phyloP scores from a whole-genome alignment of 768 basidiomycete species.

The Collybiopsis luxurians region DNA sequence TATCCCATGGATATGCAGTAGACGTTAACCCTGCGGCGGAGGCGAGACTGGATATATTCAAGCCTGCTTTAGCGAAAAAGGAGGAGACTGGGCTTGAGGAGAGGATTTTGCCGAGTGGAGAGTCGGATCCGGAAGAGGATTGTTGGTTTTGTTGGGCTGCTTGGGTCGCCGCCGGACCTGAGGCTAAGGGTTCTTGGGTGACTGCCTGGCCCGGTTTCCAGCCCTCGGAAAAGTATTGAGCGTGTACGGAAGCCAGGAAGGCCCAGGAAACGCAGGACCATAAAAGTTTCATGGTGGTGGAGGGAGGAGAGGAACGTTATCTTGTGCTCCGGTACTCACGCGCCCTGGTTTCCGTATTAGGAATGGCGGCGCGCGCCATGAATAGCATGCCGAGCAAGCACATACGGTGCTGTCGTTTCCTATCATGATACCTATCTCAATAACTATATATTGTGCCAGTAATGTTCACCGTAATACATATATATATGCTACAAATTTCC shows the following conservation, averaged over 20 bases:
- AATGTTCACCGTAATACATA: too few relatives aligned
- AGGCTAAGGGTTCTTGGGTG: constrained; percentile 17
- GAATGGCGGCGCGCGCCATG: too few relatives aligned
- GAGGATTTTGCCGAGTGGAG: constrained; percentile 36
- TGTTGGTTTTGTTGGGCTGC: constrained; percentile 22
- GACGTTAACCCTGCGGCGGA: constrained; percentile 24
- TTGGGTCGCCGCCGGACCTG: constrained; percentile 19
- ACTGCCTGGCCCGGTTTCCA: constrained; percentile 75
- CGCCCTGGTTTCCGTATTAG: too few relatives aligned
- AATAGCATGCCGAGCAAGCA: too few relatives aligned
- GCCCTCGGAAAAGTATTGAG: constrained; percentile 80
- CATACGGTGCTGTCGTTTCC: too few relatives aligned
- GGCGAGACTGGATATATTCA: constrained; percentile 66
- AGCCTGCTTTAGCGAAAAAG: constrained; percentile 55
- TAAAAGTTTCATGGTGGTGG: constrained; percentile 53
- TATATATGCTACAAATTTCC: too few relatives aligned
- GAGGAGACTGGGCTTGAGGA: constrained; percentile 51
- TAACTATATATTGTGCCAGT: too few relatives aligned
- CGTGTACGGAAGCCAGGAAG: constrained; percentile 38
- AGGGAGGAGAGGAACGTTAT: too few relatives aligned
- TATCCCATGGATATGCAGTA: constrained; percentile 53
- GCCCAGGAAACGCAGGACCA: constrained; percentile 33
- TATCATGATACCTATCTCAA: too few relatives aligned
- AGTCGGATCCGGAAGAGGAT: constrained; percentile 28
- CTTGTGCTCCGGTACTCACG: too few relatives aligned